Evolutionary conservation across 345 rosid species (phyloP), one percentile per base, ranked within the genome.

Genomic region (Erodium maritimum): DNA sequence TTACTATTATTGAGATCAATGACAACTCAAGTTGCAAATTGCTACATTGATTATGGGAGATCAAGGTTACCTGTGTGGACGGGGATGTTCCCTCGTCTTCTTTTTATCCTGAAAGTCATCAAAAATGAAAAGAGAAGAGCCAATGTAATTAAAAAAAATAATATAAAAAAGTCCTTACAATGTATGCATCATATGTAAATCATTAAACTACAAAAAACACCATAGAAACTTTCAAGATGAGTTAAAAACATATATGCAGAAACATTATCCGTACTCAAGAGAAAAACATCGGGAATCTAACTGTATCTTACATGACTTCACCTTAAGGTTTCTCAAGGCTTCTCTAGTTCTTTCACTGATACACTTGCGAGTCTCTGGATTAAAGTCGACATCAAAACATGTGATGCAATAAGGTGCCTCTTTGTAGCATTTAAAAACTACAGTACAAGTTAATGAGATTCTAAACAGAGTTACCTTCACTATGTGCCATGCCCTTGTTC

Each of bases 321-420:
- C 98, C 96, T 88, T 78, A 79, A 96, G 95, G 65, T 86, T 71
- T 68, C 73, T 84, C 78, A 91, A 76, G 68, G 90, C 96, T 78
- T 82, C 95, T 1, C 72, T 73, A n/a, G 93, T 91, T 79, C 88
- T 86, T 76, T 73, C 79, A 76, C 65, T 88, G 79, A 91, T 91
- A 65, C 77, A 76, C 42, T 68, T 75, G 19, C 93, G 80, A 57
- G 96, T 82, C 54, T 84, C 98, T 91, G 70, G 54, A 75, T 23
- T 50, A 23, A 21, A 16, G 46, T 22, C 33, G 61, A 63, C 3
- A 45, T 64, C 59, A 16, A 54, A 29, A 11, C 37, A 62, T 19
- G 54, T 53, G 20, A 54, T 17, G 11, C n/a, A n/a, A n/a, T n/a
- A n/a, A n/a, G n/a, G n/a, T n/a, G n/a, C n/a, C n/a, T n/a, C n/a